Evolutionary conservation across 2,329 filamentous ascomycete species (phyloP).

Genomic region (Penicillium italicum): DNA sequence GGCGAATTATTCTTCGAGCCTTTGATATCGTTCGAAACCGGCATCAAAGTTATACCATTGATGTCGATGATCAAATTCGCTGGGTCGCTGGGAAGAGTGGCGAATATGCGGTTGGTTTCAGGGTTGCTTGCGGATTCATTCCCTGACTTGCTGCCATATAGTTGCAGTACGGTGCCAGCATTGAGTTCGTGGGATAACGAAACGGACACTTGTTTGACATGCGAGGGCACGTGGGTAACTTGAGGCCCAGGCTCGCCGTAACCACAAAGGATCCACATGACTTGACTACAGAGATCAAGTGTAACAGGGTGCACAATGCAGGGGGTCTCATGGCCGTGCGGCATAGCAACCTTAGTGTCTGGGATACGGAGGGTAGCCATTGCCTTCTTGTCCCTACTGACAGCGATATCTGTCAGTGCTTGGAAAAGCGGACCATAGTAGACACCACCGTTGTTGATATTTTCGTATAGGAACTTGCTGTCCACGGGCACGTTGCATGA

Average conservation of each 20-base stretch:
- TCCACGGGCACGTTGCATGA: constrained; percentile 9
- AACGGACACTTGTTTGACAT: constrained; percentile 15
- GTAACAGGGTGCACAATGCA: constrained; percentile 20
- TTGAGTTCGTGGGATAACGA: constrained; percentile 7
- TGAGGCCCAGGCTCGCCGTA: constrained; percentile 14
- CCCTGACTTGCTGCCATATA: constrained; percentile 10
- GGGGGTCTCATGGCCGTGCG: constrained; percentile 9
- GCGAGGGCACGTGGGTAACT: constrained; percentile 16
- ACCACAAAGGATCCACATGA: constrained; percentile 18
- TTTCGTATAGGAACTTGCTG: constrained; percentile 12
- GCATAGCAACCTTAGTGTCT: constrained; percentile 18
- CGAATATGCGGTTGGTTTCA: constrained; percentile 16
- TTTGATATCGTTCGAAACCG: constrained; percentile 16
- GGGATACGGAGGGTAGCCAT: constrained; percentile 15
- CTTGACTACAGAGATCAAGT: constrained; percentile 17
- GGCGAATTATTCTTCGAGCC: constrained; percentile 14
- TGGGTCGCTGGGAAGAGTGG: constrained; percentile 8
- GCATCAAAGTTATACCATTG: constrained; percentile 14
- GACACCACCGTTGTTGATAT: constrained; percentile 14
- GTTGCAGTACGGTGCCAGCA: constrained; percentile 10
- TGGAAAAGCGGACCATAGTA: constrained; percentile 19
- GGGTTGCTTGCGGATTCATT: constrained; percentile 11
- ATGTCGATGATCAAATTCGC: constrained; percentile 15
- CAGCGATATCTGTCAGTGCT: constrained; percentile 12
- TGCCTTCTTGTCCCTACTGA: constrained; percentile 1